phyloP scores from a whole-genome alignment of 1,284 basidiomycete genomes.

The Irpex lacteus region DNA sequence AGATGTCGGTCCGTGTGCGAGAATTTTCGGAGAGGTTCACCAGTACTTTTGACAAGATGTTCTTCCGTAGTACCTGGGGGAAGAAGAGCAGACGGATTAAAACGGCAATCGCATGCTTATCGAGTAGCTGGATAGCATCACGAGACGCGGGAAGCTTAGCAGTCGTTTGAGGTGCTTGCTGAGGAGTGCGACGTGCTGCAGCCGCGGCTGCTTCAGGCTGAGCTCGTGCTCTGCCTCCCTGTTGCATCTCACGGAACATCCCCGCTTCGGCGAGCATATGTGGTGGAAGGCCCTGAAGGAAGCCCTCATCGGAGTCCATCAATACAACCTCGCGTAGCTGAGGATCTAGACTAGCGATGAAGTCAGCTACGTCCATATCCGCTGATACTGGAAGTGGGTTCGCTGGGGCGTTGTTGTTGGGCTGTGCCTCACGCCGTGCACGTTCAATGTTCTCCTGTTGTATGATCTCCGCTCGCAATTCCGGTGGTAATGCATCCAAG shows the following conservation, averaged over 20 bases:
- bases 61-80: conserved; percentile 89
- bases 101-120: conserved; percentile 87
- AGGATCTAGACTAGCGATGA: conserved; percentile 86
- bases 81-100: conserved; percentile 95
- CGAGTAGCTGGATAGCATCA: conserved; percentile 93
- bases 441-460: conserved; percentile 91
- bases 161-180: conserved; percentile 31
- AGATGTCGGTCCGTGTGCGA: conserved; percentile 88
- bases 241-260: conserved; percentile 50
- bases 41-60: conserved; percentile 85
- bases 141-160: conserved; percentile 58
- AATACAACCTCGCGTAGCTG: conserved; percentile 84
- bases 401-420: conserved; percentile 34
- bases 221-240: conserved; percentile 19
- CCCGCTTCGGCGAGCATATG: conserved; percentile 84
- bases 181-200: conserved; percentile 21
- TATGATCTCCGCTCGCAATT: conserved; percentile 95
- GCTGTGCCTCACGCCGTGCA: conserved; percentile 55
- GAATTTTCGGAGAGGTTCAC: conserved; percentile 95
- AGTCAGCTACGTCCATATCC: conserved; percentile 84
- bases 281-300: conserved; percentile 77
- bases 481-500: conserved; percentile 92
- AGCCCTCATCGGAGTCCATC: conserved; percentile 82
- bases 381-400: conserved; percentile 44
- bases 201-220: conserved; percentile 35